A percentile compares a stretch with the other conserved stretches of the same genome.
phyloP scores from a whole-genome alignment of 1,284 basidiomycete species.

The Cutaneotrichosporon sp. region DNA sequence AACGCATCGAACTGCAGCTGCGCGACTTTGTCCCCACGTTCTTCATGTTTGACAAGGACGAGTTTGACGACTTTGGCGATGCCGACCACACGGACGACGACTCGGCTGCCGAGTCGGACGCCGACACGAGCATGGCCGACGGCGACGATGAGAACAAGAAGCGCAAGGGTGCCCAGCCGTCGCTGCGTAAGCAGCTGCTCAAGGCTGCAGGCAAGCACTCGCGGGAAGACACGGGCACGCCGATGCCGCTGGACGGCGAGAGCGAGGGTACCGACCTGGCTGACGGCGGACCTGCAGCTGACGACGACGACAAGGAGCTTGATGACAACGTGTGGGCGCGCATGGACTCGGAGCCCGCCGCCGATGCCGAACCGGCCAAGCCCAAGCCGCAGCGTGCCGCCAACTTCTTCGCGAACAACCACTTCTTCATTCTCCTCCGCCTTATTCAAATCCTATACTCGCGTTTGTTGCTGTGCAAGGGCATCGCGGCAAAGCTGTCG shows the following conservation, averaged over 20 bases:
- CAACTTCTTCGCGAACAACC: constrained; percentile 84
- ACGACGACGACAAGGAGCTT: constrained; percentile 43
- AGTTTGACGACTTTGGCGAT: constrained; percentile 70
- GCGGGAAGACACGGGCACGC: constrained; percentile 37
- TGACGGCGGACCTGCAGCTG: constrained; percentile 40
- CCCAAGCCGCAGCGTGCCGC: constrained; percentile 37
- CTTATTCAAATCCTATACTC: constrained; percentile 80
- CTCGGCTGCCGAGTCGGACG: constrained; percentile 55
- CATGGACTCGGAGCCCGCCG: constrained; percentile 37
- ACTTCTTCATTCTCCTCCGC: constrained; percentile 83
- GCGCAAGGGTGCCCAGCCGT: constrained; percentile 47
- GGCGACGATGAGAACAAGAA: constrained; percentile 48
- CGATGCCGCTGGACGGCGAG: constrained; percentile 14
- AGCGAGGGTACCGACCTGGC: constrained; percentile 21
- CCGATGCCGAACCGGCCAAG: constrained; percentile 7
- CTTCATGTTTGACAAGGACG: constrained; percentile 67
- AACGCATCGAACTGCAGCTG: constrained; percentile 77
- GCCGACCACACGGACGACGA: constrained; percentile 61
- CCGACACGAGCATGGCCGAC: constrained; percentile 44
- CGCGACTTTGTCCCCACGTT: constrained; percentile 77
- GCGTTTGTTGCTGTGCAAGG: constrained; percentile 75
- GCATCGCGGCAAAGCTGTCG: constrained; percentile 55
- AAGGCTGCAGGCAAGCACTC: constrained; percentile 64
- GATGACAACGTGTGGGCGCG: constrained; percentile 51
- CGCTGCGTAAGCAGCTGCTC: constrained; percentile 70